Evolutionary conservation across 2,329 filamentous ascomycete species (phyloP), one percentile per base, ranked within the genome.

Genomic region (Xylaria sp.): DNA sequence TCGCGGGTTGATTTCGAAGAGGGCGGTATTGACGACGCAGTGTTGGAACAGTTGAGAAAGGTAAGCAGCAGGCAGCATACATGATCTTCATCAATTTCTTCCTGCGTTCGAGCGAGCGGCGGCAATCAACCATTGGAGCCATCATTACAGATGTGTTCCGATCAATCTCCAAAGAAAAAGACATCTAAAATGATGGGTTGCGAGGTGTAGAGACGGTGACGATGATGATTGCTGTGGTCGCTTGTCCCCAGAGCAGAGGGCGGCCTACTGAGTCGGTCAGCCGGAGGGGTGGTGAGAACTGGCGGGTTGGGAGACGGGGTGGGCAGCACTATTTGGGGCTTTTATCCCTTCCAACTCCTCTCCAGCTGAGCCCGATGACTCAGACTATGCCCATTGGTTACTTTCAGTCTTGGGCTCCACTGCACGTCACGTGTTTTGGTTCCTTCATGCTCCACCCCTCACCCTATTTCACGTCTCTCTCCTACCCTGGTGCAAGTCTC

Each of bases 1-100:
- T 97, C 94, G 74, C 87, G 92, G 74, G 91, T 94, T 74, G 95
- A 98, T 79, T 98, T 99, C 76, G 95, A 99, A 78, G 95, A 99
- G 80, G 92, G 90, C 71, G 95, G 95, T 72, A 90, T 98, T 68
- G 92, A 96, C 72, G 90, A 94, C 77, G 83, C 87, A 71, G 94
- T 94, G 54, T 82, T 99, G 73, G 88, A 94, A 70, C 92, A 97
- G 77, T 83, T 99, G 83, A 89, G 89, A 78, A 85, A 89, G 87
- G 94, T 98, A 83, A 85, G 91, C 61, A 60, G 94, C 98, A 83
- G 85, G 91, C 61, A 60, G 51, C 56, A 61, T 57, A 31, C 31
- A 35, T 33, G 21, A 25, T 43, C 19, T 45, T 33, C 54, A 35
- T 57, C 49, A n/a, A 25, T 35, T 56, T 15, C 37, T 56, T 11